Evolutionary conservation across 805 yeast genomes (phyloP).

Genomic region (Pichia thaimueangensis): DNA sequence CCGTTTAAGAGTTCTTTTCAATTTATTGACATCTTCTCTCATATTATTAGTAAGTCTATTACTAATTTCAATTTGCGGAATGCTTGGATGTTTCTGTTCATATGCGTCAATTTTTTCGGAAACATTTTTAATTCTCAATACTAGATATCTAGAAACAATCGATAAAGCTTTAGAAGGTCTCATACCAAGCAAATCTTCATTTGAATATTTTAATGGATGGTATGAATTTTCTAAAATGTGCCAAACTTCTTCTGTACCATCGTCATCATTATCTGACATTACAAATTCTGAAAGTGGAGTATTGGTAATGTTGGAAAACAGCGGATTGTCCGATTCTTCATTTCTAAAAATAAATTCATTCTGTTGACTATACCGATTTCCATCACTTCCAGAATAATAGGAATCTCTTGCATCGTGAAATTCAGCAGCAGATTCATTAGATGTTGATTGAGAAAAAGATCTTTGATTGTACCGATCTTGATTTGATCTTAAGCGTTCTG

Average conservation of each 20-base stretch:
- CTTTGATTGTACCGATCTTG: not conserved
- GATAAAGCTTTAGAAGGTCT: constrained; percentile 10
- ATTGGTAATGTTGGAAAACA: not conserved
- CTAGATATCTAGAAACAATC: not conserved
- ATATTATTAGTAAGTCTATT: not conserved
- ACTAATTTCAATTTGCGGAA: not conserved
- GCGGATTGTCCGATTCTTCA: no score
- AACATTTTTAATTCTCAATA: constrained; percentile 6
- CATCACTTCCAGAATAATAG: no score
- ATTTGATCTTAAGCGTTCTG: no score
- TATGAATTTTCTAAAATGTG: not conserved
- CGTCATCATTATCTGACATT: not conserved
- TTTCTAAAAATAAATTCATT: no score
- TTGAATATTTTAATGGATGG: not conserved
- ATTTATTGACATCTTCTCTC: constrained; percentile 2
- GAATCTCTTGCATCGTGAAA: no score
- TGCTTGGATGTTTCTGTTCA: not conserved
- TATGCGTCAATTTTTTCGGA: not conserved
- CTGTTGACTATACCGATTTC: no score
- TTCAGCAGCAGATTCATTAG: no score
- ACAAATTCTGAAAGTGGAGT: not conserved
- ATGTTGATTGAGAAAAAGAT: no score
- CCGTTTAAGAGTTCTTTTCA: constrained; percentile 3
- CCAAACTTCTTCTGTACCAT: not conserved
- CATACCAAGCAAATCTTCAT: constrained; percentile 3